Percentiles rank a stretch among this genome's conserved stretches.
These are phyloP conservation scores for Didymella segeticola DNA, from an alignment of 2,329 filamentous ascomycete species.

Conservation along the genomic window DNA sequence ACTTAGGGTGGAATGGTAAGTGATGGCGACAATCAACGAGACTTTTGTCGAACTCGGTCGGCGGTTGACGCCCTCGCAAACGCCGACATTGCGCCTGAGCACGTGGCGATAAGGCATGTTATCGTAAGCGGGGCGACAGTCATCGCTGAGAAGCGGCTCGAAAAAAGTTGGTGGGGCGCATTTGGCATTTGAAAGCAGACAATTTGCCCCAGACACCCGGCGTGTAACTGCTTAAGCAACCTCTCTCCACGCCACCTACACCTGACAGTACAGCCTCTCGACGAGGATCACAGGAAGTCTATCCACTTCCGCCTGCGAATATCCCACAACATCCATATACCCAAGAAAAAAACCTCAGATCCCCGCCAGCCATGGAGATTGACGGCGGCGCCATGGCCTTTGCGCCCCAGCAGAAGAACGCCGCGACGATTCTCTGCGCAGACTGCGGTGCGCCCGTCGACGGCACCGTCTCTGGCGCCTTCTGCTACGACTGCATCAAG, in stretches of 20 bases:
- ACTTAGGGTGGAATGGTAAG: slow-evolving; percentile 4
- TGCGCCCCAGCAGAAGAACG: slow-evolving; percentile 47
- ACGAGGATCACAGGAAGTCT: slow-evolving; percentile 4
- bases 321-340: background rate
- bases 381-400: slow-evolving; percentile 50
- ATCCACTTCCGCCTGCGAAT: background rate
- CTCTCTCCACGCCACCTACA: slow-evolving; percentile 5
- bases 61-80: slow-evolving; percentile 6
- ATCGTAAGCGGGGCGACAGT: slow-evolving; percentile 18
- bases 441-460: slow-evolving; percentile 97
- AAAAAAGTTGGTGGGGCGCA: slow-evolving; percentile 41
- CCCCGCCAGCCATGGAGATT: slow-evolving; percentile 48
- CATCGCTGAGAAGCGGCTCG: slow-evolving; percentile 17
- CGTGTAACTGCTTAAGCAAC: slow-evolving; percentile 10
- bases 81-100: slow-evolving; percentile 22
- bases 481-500: slow-evolving; percentile 96
- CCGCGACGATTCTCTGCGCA: slow-evolving; percentile 88
- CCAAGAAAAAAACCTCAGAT: background rate
- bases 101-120: slow-evolving; percentile 41
- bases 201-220: slow-evolving; percentile 26
- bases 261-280: background rate
- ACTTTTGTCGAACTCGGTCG: slow-evolving; percentile 18
- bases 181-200: slow-evolving; percentile 43
- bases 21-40: slow-evolving; percentile 5
- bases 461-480: slow-evolving; percentile 82